Base-by-base conservation (phyloP, 2,329 filamentous ascomycete species). In the Botrytis fragariae region DNA sequence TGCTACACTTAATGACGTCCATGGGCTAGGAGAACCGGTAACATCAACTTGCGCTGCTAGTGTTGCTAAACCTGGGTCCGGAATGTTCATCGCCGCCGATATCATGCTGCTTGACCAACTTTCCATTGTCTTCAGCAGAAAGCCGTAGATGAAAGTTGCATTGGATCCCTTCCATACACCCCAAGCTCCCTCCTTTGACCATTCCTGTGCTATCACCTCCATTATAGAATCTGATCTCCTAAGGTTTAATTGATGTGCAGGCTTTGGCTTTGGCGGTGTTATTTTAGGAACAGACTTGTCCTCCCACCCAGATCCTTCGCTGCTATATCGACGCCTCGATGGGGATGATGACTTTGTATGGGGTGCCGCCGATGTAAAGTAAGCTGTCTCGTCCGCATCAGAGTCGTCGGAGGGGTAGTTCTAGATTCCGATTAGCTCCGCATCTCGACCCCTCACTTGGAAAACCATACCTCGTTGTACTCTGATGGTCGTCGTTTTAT, bases 141-240 rank as follows among this genome's bases (percentile, higher is more conserved):
- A 89, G 0, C 91, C 93, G 83, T 98, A 97, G 68, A 98, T 86
- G 80, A 98, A 99, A 1, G 94, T 97, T 22, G 93, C 90, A 81
- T 98, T 98, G 54, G 94, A 93, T 14, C 92, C 90, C 82, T 98
- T 98, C 95, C 95, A 99, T 8, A 98, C 91, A 7, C 96, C 96
- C 87, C 94, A 95, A 0, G 91, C 91, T 51, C 94, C 93, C 81
- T 97, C 95, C 77, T 92, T 95, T 65, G 91, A 88, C 93, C 96
- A 98, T 32, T 98, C 84, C 81, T 97, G 92, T 10, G 91, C 91
- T 74, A 99, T 89, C 4, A 96, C 93, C 77, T 97, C 94, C 78
- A 95, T 88, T 73, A 98, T 86, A 0, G 95, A 95, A 80, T 95
- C 92, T 18, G 93, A 86, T 74, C 91, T 90, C 76, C 91, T 91